Evolutionary conservation across 768 basidiomycete species (phyloP).

Genomic region (Tephrocybe sp.): DNA sequence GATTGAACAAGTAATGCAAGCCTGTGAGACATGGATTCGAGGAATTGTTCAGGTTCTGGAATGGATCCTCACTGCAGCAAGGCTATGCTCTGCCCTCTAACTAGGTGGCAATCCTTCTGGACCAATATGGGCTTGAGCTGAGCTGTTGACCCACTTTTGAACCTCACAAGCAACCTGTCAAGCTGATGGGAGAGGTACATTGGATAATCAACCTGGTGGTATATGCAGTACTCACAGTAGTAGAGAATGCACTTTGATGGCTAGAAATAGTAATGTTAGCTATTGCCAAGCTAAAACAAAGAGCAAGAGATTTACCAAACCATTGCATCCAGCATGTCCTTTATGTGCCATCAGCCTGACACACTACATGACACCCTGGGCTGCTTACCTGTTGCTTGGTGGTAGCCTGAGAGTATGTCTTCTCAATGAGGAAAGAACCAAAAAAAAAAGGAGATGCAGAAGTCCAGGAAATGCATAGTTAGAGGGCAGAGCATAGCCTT

Average conservation of each 20-base stretch:
- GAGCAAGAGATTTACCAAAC: slow-evolving; percentile 61
- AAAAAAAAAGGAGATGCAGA: not conserved
- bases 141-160: no score
- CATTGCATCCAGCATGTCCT: slow-evolving; percentile 83
- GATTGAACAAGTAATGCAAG: no score
- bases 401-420: slow-evolving; percentile 64
- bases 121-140: no score
- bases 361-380: not conserved
- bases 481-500: no score
- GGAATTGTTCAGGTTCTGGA: no score
- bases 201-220: not conserved
- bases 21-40: no score
- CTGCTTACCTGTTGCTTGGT: slow-evolving; percentile 77
- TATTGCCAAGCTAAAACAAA: not conserved
- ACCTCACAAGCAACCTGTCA: no score
- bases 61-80: no score
- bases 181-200: no score
- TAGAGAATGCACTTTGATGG: slow-evolving; percentile 80
- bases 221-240: slow-evolving; percentile 55
- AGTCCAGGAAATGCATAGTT: no score
- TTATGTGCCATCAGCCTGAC: slow-evolving; percentile 5
- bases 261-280: slow-evolving; percentile 32
- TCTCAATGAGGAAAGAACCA: not conserved
- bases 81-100: no score
- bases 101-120: no score